Conservation (phyloP, 805 yeast species). For the Nakazawaea populi region DNA sequence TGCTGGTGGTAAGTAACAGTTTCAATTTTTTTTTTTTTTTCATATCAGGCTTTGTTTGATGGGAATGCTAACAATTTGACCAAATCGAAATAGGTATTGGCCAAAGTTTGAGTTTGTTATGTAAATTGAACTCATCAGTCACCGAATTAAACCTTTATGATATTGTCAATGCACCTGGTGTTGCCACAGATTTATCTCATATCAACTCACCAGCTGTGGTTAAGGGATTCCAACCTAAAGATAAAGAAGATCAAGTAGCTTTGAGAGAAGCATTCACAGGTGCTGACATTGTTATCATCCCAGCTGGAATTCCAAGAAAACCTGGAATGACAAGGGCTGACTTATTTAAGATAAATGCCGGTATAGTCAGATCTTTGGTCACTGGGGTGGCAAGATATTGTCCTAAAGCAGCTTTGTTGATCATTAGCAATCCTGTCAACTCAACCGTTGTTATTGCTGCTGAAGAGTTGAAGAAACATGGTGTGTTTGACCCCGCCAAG, state of each 20-base stretch:
- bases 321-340: conserved; percentile 95
- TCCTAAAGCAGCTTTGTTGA: conserved; percentile 49
- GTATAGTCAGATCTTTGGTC: conserved; percentile 90
- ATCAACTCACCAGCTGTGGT: conserved; percentile 26
- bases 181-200: conserved; percentile 49
- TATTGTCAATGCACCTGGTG: conserved; percentile 52
- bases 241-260: conserved; percentile 27
- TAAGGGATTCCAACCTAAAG: conserved; percentile 20
- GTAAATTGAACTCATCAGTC: conserved; percentile 40
- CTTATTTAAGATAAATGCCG: conserved; percentile 75
- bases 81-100: conserved; percentile 36
- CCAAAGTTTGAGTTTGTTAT: conserved; percentile 47
- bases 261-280: conserved; percentile 37
- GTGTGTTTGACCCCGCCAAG: conserved; percentile 45
- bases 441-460: conserved; percentile 58
- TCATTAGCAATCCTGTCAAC: conserved; percentile 57
- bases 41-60: neutral
- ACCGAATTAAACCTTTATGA: conserved; percentile 43
- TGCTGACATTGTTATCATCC: conserved; percentile 41
- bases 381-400: conserved; percentile 69
- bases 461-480: conserved; percentile 45
- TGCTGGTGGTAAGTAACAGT: conserved; percentile 9
- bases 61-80: neutral
- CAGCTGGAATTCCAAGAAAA: conserved; percentile 91
- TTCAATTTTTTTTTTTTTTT: too few species aligned